Evolutionary conservation across 306 rosid genomes (phyloP).

Genomic region (Lotus japonicus): DNA sequence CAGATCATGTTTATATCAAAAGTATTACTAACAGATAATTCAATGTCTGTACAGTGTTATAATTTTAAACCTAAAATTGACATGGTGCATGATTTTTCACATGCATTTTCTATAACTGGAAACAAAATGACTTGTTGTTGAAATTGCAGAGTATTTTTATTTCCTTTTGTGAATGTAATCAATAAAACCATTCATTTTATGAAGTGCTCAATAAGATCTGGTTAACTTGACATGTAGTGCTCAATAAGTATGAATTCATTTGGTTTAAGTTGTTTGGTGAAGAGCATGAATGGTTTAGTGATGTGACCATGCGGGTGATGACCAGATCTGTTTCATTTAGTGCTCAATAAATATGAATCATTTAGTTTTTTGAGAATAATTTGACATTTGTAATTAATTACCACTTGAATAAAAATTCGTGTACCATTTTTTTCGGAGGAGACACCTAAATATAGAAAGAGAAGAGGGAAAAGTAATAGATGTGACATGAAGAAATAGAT

Average conservation of each 20-base stretch:
- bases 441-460: too few species aligned
- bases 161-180: neutral
- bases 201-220: neutral
- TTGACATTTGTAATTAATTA: neutral
- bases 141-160: neutral
- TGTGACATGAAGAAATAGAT: too few species aligned
- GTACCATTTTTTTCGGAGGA: too few species aligned
- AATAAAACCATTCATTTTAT: neutral
- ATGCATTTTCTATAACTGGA: slow-evolving; percentile 1
- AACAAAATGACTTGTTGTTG: neutral
- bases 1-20: neutral
- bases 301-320: too few species aligned
- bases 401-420: too few species aligned
- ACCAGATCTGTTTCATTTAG: too few species aligned
- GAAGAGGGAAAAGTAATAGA: too few species aligned
- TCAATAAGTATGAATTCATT: neutral
- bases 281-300: too few species aligned
- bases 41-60: neutral
- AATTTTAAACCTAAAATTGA: neutral
- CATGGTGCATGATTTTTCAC: neutral
- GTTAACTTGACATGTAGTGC: too few species aligned
- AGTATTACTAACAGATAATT: neutral
- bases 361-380: neutral
- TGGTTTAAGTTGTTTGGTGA: neutral
- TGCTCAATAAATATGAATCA: neutral